Percentiles rank a stretch among this genome's conserved stretches.
Conservation (phyloP, 2,329 filamentous ascomycete species). For the Nemania sp. region DNA sequence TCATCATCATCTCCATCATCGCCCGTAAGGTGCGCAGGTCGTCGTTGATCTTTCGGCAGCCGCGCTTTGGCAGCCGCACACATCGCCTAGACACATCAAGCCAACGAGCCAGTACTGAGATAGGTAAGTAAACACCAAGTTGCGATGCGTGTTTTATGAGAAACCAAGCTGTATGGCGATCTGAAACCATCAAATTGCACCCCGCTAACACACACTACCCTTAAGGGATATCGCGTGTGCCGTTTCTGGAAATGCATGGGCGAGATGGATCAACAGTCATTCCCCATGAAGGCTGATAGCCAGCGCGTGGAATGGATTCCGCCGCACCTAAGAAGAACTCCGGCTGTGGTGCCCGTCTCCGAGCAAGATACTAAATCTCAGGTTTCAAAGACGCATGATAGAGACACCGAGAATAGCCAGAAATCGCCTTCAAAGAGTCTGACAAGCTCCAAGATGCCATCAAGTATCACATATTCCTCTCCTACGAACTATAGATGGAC, state of each 20-base stretch:
- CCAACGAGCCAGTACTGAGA: no score
- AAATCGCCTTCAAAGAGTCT: not conserved
- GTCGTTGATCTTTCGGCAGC: no score
- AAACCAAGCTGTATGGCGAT: not conserved
- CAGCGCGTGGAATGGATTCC: not conserved
- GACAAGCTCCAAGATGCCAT: not conserved
- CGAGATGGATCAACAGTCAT: constrained; percentile 11
- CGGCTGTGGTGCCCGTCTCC: not conserved
- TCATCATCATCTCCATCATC: no score
- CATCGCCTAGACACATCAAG: no score
- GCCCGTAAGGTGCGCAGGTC: no score
- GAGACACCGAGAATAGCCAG: not conserved
- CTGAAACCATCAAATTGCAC: not conserved
- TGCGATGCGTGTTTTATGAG: no score
- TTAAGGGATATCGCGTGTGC: not conserved
- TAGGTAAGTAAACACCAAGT: no score
- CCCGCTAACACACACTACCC: not conserved
- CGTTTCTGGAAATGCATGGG: constrained; percentile 8
- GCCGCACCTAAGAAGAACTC: constrained; percentile 13
- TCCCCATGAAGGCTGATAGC: not conserved
- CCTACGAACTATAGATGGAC: not conserved
- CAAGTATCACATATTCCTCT: not conserved
- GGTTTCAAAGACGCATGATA: not conserved
- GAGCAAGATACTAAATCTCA: not conserved
- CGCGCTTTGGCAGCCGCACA: no score